Base-by-base conservation (phyloP, 805 yeast species). In the Metschnikowia sp. region DNA sequence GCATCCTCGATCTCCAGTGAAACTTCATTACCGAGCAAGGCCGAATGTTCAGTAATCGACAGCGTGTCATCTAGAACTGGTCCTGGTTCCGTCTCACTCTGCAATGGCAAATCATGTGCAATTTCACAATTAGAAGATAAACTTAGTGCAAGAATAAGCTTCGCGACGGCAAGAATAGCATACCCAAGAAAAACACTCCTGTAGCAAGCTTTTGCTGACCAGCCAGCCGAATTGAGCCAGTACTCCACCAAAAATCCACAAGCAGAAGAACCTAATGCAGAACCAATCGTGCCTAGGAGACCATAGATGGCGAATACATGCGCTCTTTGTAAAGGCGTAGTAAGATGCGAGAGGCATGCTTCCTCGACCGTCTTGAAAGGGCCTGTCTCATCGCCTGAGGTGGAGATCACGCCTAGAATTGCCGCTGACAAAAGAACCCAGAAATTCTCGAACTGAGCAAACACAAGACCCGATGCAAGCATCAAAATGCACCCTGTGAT, bases 301-400 rank as follows among this genome's bases (percentile, higher is more conserved):
- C 86, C 83, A 60, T 88, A 88, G 55, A 84, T 70, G 0, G 94
- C 94, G 69, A 82, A 88, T 2, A 88, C 70, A 53, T 82, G 87
- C 1, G 95, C 84, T 39, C 95, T 72, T 47, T 77, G 78, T 45
- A 70, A 70, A 33, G 75, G 76, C 0, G 84, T 82, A 0, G 95
- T 84, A 52, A 89, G 67, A 63, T 87, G 92, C 0, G 96, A 94
- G 42, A 89, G 72, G 35, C 87, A 77, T 1, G 92, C 82, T 60
- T 88, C 96, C 62, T 89, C 96, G 29, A 89, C 82, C 0, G 94
- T 81, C 59, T 86, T 84, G 64, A 89, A 89, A 0, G 96, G 96
- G 0, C 96, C 96, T 0, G 91, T 88, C 59, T 89, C 96, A 58
- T 84, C 90, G 22, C 96, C 96, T 29, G 88, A 81, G 2, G 96